Evolutionary conservation across 164 flowering plant species (phyloP), one percentile per base, ranked within the genome.

Genomic region (Euptelea pleiosperma): DNA sequence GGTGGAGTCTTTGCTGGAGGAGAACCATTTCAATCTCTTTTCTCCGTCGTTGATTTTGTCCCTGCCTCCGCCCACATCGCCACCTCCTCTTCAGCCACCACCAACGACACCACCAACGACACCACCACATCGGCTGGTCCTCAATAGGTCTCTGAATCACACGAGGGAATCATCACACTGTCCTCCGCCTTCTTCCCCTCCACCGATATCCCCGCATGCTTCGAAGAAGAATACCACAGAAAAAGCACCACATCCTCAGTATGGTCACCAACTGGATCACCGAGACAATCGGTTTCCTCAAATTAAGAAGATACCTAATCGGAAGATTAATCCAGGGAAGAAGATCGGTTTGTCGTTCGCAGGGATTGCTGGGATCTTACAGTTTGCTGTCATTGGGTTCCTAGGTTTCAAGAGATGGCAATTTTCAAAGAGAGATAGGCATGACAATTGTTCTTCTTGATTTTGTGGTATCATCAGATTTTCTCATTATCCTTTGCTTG

Each of bases 281-380:
- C 35, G 6, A 28, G n/a, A 14, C 22, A 8, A 26, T 40, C 24
- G 15, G 21, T 8, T 15, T 0, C 24, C n/a, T n/a, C 36, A 11
- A n/a, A 41, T n/a, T 26, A 28, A 8, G 47, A 25, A 25, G 24
- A 6, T 2, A 5, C 35, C 34, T 16, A 28, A 15, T 9, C 15
- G 12, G 31, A 60, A 47, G 22, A 35, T 57, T 28, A 68, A 61
- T 43, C 24, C 35, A 19, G 76, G 67, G 58, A 68, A 73, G 60
- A 64, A 60, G 30, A 28, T 68, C n/a, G 76, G 76, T 28, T 15
- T 73, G 30, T 2, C 65, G 51, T 73, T 73, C 45, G 45, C 34
- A n/a, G 76, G 72, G 6, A 19, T 68, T 37, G 76, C 58, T 4
- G 61, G 15, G 22, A 43, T 61, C 15, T 65, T 73, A 67, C 76